A percentile compares a stretch with the other conserved stretches of the same genome.
Conservation (phyloP, 2,329 filamentous ascomycete genomes). For the Lithohypha guttulata region DNA sequence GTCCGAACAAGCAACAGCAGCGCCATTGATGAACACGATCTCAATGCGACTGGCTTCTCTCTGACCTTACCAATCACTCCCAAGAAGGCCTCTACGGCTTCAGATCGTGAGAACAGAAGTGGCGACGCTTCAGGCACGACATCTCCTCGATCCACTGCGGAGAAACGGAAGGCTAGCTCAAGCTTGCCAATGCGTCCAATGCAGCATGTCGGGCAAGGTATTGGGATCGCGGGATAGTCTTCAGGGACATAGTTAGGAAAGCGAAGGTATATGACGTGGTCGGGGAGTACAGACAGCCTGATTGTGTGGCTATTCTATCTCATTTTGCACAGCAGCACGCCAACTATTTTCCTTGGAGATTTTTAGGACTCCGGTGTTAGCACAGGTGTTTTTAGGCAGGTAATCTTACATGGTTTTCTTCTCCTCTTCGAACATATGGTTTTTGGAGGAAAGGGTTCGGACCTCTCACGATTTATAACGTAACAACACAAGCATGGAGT, state of each 20-base stretch:
- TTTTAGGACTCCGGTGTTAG: too few species aligned
- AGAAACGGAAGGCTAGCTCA: conserved; percentile 22
- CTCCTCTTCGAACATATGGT: too few species aligned
- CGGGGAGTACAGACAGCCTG: too few species aligned
- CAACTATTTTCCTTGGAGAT: too few species aligned
- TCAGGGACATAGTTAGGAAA: not conserved
- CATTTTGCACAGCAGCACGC: too few species aligned
- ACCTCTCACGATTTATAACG: too few species aligned
- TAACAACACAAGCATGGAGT: too few species aligned
- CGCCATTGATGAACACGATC: not conserved
- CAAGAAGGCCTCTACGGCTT: not conserved
- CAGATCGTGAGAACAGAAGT: not conserved
- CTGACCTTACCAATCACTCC: not conserved
- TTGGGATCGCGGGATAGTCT: conserved; percentile 8
- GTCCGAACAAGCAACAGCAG: conserved; percentile 4
- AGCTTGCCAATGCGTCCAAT: conserved; percentile 18
- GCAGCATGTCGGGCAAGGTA: conserved; percentile 10
- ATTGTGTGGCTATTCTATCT: too few species aligned
- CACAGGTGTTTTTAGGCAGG: too few species aligned
- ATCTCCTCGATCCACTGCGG: conserved; percentile 5
- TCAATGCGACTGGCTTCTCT: not conserved
- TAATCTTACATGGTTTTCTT: too few species aligned
- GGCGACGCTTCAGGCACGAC: not conserved
- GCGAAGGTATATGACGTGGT: too few species aligned
- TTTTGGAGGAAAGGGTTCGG: too few species aligned